Conservation (phyloP, 2,329 filamentous ascomycete genomes). For the Aureobasidium musti region DNA sequence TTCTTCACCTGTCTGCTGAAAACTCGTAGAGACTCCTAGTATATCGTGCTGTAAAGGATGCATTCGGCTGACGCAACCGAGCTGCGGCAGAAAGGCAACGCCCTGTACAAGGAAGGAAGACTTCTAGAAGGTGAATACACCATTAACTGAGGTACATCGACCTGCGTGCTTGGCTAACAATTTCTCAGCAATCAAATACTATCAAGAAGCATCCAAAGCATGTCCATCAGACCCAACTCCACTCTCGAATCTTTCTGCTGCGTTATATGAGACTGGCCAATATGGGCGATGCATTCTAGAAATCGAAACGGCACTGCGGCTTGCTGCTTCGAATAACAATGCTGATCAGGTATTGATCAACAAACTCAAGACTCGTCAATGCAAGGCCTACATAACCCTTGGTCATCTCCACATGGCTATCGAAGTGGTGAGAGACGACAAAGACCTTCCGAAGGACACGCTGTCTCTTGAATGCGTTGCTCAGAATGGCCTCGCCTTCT, state of each 20-base stretch:
- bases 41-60: neutral
- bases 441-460: no score
- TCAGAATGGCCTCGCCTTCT: neutral
- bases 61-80: constrained; percentile 4
- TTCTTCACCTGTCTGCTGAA: no score
- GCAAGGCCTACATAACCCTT: neutral
- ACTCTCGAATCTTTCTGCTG: no score
- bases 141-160: neutral
- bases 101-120: constrained; percentile 6
- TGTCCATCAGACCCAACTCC: neutral
- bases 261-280: neutral
- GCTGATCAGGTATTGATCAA: neutral
- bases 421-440: no score
- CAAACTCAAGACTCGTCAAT: neutral
- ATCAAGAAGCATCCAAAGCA: neutral
- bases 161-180: neutral
- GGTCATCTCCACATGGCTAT: neutral
- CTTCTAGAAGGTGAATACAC: neutral
- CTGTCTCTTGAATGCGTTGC: no score
- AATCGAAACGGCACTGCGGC: neutral
- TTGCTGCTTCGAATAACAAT: neutral
- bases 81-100: neutral
- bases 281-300: neutral
- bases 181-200: neutral
- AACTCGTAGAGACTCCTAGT: neutral